Evolutionary conservation across 352 stramenopile genomes (phyloP), one percentile per base, ranked within the genome.

Genomic region (Globisporangium echinulatum): DNA sequence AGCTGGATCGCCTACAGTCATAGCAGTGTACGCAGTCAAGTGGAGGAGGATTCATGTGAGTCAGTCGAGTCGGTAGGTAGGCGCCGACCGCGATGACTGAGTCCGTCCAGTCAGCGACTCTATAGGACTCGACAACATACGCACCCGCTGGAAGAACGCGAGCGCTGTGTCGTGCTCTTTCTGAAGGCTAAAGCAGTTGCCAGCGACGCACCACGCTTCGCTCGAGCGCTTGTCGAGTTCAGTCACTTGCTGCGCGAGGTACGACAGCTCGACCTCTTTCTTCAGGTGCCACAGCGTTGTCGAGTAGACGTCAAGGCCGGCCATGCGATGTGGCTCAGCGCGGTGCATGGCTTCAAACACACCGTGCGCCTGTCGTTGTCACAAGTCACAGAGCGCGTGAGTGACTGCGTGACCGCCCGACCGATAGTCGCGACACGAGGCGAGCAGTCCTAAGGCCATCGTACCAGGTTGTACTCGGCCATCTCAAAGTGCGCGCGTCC

Each of bases 151-250:
- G 70, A 99, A 99, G 64, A 99, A 99, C 25, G 86, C 78, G 14
- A 99, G 78, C 1, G 97, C 96, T 15, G 82, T 96, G 69, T 99
- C 96, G 69, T 98, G 96, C 67, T 99, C 97, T 68, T 99, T 99
- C 68, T 99, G 96, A 14, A 98, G 74, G 47, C 91, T 98, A 72
- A 99, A 98, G 70, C 95, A 99, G 66, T 99, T 99, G 17, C 97
- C 97, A 25, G 97, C 92, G 43, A 96, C 91, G 69, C 96, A 98
- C 96, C 96, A 99, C 7, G 94, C 89, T 63, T 99, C 91, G 5
- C 94, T 88, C 17, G 88, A 92, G 52, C 96, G 70, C 46, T 92
- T 90, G 78, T 99, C 95, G 47, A 98, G 97, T 39, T 97, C 92
- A 3, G 84, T 94, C 40, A 87, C 88, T 66, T 96, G 79, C 63